phyloP scores from a whole-genome alignment of 1,284 basidiomycete genomes.

The Schizophyllum commune region DNA sequence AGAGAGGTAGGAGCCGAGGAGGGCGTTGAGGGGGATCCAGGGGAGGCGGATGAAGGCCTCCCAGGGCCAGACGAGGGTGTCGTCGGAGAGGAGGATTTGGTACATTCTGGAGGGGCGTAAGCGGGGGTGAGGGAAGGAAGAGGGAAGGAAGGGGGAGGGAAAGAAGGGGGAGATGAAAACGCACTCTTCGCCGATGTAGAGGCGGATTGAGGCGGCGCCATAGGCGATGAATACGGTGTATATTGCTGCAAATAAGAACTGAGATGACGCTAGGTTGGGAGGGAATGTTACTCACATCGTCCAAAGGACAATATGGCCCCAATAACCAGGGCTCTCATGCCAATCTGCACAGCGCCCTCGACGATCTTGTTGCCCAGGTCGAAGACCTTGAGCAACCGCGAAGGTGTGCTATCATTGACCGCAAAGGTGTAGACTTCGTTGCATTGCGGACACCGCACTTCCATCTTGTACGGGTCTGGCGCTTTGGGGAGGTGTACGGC shows the following conservation, averaged over 20 bases:
- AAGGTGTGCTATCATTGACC: background rate
- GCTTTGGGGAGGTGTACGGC: background rate
- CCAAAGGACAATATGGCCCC: background rate
- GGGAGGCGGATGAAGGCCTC: background rate
- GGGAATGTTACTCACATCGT: background rate
- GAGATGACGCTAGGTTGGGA: too few species aligned
- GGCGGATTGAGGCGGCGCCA: background rate
- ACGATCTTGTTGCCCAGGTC: background rate
- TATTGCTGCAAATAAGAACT: too few species aligned
- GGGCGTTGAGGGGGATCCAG: background rate
- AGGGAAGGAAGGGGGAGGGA: too few species aligned
- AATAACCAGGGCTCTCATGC: background rate
- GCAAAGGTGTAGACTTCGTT: background rate
- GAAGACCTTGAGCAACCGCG: background rate
- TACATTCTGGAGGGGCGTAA: background rate
- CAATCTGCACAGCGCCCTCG: background rate
- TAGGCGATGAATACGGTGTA: background rate
- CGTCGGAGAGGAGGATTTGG: background rate
- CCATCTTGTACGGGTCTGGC: background rate
- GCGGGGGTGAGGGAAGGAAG: background rate
- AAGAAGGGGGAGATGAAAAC: background rate
- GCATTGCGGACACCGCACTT: background rate
- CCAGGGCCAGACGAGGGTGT: background rate
- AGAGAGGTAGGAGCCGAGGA: background rate
- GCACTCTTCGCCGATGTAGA: background rate